Base-by-base conservation (phyloP, 2,329 filamentous ascomycete genomes). In the Fusarium citri region DNA sequence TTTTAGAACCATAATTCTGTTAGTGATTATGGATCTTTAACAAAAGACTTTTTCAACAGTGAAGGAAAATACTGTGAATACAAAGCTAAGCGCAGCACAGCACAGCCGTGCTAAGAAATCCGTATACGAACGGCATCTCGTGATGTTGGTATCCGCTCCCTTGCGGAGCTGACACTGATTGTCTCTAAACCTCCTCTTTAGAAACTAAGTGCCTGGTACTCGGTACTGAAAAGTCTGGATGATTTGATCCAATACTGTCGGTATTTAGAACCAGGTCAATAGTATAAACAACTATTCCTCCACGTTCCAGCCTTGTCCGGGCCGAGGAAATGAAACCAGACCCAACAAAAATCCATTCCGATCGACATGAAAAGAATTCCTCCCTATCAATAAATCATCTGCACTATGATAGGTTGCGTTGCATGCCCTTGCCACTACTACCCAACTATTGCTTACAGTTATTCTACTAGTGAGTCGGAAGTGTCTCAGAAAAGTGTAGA, bases 61-160 rank as follows among this genome's bases (percentile, higher is more conserved):
- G 46, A 46, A 54, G 41, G 6, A 11, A 47, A 11, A 57, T 68
- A 71, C 68, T 70, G 67, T 70, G 64, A 70, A 49, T 71, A 53
- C 54, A 64, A 26, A 50, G 40, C 37, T 23, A 51, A 30, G 7
- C 51, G 30, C 31, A 53, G 10, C 34, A 37, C 34, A 31, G 30
- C 48, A 50, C 26, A 59, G 25, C 26, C 37, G 41, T 15, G 47
- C 10, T 31, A 16, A 37, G 15, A 41, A 53, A 47, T 46, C 30
- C 30, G 26, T 41, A 53, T 41, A 41, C 49, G 31, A 53, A 53
- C 41, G 42, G 22, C 23, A 56, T 25, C 42, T 42, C 34, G 31
- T 58, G 48, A 48, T 48, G 16, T 45, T 34, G 23, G 26, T 42
- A 31, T 48, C 28, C 50, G 45, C 50, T 60, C 48, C 48, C 59